Base-by-base conservation (phyloP, 805 yeast genomes). In the Candida michaelii region DNA sequence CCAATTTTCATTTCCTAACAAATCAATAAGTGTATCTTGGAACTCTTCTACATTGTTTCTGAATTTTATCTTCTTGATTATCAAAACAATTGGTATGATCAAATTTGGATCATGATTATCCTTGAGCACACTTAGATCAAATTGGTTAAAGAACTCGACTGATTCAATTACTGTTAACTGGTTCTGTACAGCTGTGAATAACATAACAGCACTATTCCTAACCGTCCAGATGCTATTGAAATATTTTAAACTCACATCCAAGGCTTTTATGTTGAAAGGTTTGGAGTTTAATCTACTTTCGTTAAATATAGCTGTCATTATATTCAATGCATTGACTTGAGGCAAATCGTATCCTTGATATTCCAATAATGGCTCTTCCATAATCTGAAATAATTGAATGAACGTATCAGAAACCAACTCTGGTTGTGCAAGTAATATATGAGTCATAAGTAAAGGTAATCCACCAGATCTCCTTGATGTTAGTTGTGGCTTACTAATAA, bases 391-490 rank as follows among this genome's bases (percentile, higher is more conserved):
- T 9, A 91, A 64, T 29, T 64, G 54, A 0, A 66, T 62, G 51
- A 88, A 76, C 0, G 95, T 77, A 7, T 56, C 44, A 4, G 62
- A 59, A 34, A 85, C 59, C 17, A 82, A 56, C 5, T 44, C 47
- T 5, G 61, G 30, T 10, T 30, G 38, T 30, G 89, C 77, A 1
- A 79, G 69, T n/a, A 90, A 66, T 13, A 88, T 76, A 0, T 86
- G 93, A 1, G 93, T 76, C 11, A 91, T 70, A 40, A 91, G 66
- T 52, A 69, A 83, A 1, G 98, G 98, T 13, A 93, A 63, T 0
- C 98, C 97, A 2, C 96, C 98, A 1, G 97, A 89, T 49, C 98
- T 72, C 58, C 98, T 75, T 0, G 96, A 85, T 39, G 90, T 84
- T 35, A 77, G 75, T 53, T 88, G 90, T 0, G 84, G 70, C 51